Evolutionary conservation across 345 rosid genomes (phyloP).

Genomic region (Chamaenerion angustifolium): DNA sequence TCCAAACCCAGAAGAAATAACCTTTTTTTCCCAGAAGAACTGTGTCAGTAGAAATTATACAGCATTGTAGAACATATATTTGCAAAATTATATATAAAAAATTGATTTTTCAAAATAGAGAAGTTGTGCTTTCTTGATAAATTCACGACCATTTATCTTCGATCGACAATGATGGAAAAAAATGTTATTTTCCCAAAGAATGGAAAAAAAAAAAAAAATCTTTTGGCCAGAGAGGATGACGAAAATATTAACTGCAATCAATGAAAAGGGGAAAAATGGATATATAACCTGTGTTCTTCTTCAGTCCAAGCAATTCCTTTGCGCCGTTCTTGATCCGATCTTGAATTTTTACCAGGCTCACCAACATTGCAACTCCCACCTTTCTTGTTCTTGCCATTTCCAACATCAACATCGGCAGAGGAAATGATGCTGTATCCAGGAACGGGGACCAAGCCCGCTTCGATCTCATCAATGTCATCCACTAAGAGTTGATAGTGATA

Average conservation of each 20-base stretch:
- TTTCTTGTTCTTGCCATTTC: constrained; percentile 56
- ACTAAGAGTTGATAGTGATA: constrained; percentile 64
- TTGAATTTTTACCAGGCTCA: constrained; percentile 53
- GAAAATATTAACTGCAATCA: not conserved
- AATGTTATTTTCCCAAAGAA: too few relatives aligned
- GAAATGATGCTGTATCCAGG: constrained; percentile 52
- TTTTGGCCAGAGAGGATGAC: too few relatives aligned
- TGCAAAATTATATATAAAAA: not conserved
- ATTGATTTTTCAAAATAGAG: not conserved
- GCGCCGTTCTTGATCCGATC: constrained; percentile 84
- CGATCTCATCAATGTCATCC: constrained; percentile 64
- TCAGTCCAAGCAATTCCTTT: constrained; percentile 98
- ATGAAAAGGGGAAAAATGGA: not conserved
- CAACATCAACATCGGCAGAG: constrained; percentile 21
- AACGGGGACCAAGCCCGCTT: constrained; percentile 77
- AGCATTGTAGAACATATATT: not conserved
- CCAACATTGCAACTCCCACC: constrained; percentile 34
- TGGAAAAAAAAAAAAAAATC: too few relatives aligned
- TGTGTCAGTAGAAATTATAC: not conserved
- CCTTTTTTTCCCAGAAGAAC: constrained; percentile 5
- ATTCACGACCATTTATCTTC: not conserved
- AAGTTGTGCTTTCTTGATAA: too few relatives aligned
- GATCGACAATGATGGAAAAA: too few relatives aligned
- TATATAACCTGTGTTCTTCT: constrained; percentile 75
- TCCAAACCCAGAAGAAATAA: constrained; percentile 15